phyloP scores from a whole-genome alignment of 805 yeast species.

The Sugiyamaella smithiae region DNA sequence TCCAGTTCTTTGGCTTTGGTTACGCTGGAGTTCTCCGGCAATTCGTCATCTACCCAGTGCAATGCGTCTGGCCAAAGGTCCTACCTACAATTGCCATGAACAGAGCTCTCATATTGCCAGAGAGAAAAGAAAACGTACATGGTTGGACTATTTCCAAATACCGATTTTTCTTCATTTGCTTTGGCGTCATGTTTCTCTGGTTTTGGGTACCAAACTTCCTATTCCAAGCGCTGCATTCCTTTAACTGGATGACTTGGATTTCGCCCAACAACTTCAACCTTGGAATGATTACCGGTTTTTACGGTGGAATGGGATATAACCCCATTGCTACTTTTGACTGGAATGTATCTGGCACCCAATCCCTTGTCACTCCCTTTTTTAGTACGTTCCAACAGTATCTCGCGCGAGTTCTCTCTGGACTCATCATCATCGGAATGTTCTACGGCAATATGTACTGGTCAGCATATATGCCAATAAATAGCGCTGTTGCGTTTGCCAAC shows the following conservation, averaged over 20 bases:
- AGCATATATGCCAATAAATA: conserved; percentile 57
- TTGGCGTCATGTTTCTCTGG: conserved; percentile 48
- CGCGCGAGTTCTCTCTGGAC: conserved; percentile 47
- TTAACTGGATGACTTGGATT: conserved; percentile 65
- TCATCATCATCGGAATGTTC: conserved; percentile 41
- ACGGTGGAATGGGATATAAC: conserved; percentile 45
- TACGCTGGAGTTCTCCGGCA: conserved; percentile 55
- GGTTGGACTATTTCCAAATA: conserved; percentile 62
- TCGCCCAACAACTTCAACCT: conserved; percentile 50
- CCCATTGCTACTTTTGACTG: conserved; percentile 49
- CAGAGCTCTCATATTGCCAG: conserved; percentile 44
- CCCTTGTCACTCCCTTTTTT: conserved; percentile 47
- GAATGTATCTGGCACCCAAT: conserved; percentile 34
- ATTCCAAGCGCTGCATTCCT: conserved; percentile 58
- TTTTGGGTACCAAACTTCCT: conserved; percentile 69
- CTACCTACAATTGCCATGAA: conserved; percentile 55
- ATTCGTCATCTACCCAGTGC: conserved; percentile 45
- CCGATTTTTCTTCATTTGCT: conserved; percentile 46
- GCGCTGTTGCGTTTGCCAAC: conserved; percentile 52
- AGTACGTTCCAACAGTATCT: conserved; percentile 33
- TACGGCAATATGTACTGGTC: conserved; percentile 57
- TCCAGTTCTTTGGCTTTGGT: conserved; percentile 52
- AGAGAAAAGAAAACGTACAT: conserved; percentile 39
- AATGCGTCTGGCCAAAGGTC: conserved; percentile 50
- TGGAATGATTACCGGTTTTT: conserved; percentile 63